These are phyloP conservation scores for Thecaphora frezii DNA, from an alignment of 1,284 basidiomycete genomes.

Conservation along the genomic window DNA sequence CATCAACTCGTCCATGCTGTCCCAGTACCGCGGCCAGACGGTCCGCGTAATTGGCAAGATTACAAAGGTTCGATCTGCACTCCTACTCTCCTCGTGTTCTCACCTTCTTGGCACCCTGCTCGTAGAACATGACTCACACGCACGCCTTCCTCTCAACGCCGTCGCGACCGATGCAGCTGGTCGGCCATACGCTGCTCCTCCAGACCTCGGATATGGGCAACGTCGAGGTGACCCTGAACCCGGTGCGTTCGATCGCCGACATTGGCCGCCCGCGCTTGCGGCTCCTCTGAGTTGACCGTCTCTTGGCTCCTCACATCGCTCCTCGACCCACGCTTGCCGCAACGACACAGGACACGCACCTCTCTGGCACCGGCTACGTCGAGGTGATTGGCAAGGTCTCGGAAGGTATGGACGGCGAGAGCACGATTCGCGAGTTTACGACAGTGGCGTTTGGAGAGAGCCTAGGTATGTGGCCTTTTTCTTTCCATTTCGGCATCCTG, in stretches of 20 bases:
- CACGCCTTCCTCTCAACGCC: neutral
- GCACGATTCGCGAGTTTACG: constrained; percentile 32
- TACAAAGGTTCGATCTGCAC: constrained; percentile 18
- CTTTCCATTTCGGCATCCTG: neutral
- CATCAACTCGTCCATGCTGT: constrained; percentile 51
- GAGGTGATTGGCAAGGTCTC: constrained; percentile 55
- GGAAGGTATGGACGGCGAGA: constrained; percentile 24
- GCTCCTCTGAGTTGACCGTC: neutral
- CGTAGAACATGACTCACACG: neutral
- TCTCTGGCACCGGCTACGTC: constrained; percentile 31
- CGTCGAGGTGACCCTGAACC: constrained; percentile 47
- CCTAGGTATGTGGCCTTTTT: constrained; percentile 40
- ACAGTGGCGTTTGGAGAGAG: constrained; percentile 41
- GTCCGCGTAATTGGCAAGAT: constrained; percentile 54
- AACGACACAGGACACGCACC: constrained; percentile 18
- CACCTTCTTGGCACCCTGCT: neutral
- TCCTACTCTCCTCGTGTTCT: too few species aligned
- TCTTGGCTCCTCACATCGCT: too few species aligned
- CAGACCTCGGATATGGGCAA: constrained; percentile 49
- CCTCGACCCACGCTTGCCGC: neutral
- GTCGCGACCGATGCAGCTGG: constrained; percentile 20
- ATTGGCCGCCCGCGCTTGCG: neutral
- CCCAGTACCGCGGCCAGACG: constrained; percentile 29
- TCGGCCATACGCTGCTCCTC: constrained; percentile 41
- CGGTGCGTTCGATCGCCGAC: constrained; percentile 7